These are phyloP conservation scores for Ajuga chamaepitys DNA, from an alignment of 257 asterid species.

Conservation along the genomic window DNA sequence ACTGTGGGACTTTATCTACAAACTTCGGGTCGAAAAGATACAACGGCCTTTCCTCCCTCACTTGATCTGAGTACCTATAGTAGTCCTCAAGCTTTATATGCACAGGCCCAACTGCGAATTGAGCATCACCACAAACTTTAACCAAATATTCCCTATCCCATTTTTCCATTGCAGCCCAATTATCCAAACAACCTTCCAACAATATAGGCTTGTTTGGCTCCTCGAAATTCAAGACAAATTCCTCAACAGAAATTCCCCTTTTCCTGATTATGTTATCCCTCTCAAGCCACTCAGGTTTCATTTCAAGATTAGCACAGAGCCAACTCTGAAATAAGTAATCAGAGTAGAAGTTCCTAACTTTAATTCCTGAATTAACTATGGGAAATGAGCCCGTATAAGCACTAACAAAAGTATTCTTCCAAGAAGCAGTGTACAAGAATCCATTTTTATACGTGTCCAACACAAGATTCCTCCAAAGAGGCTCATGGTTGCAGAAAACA, in stretches of 20 bases:
- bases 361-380: conserved; percentile 29
- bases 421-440: conserved; percentile 52
- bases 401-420: conserved; percentile 59
- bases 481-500: conserved; percentile 85
- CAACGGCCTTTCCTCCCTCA: conserved; percentile 80
- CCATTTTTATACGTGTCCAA: conserved; percentile 50
- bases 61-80: conserved; percentile 72
- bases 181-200: conserved; percentile 77
- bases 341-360: conserved; percentile 78
- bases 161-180: conserved; percentile 62
- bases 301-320: conserved; percentile 98
- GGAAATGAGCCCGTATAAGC: conserved; percentile 20
- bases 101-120: conserved; percentile 75
- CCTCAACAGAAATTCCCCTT: conserved; percentile 63
- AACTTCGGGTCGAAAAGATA: conserved; percentile 92
- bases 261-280: conserved; percentile 75
- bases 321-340: conserved; percentile 97
- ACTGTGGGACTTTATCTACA: conserved; percentile 60
- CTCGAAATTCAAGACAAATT: conserved; percentile 65
- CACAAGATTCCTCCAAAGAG: conserved; percentile 88
- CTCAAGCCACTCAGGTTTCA: conserved; percentile 88
- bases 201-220: conserved; percentile 82
- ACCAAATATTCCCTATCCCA: conserved; percentile 73
- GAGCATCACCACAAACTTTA: conserved; percentile 49
- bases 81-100: conserved; percentile 72